These are phyloP conservation scores for Trichophyton mentagrophytes DNA, from an alignment of 2,329 filamentous ascomycete species.

Conservation along the genomic window DNA sequence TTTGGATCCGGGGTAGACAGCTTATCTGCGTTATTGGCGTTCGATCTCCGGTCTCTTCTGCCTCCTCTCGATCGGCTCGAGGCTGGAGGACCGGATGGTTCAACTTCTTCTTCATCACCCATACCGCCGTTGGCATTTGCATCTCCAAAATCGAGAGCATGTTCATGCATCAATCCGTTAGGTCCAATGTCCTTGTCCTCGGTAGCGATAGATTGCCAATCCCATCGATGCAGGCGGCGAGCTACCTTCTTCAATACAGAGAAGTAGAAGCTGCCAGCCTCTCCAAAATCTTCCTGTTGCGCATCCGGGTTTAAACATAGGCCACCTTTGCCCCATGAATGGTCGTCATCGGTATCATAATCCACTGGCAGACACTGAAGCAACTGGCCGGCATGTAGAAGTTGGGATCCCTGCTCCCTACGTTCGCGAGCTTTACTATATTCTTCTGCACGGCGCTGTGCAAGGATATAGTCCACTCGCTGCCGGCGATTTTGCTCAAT, in stretches of 20 bases:
- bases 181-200: conserved; percentile 8
- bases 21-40: not conserved
- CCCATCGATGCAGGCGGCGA: conserved; percentile 35
- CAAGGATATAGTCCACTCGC: conserved; percentile 36
- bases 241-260: conserved; percentile 32
- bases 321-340: conserved; percentile 33
- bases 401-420: conserved; percentile 29
- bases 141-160: not conserved
- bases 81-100: conserved; percentile 1
- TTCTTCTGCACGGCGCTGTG: conserved; percentile 29
- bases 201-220: conserved; percentile 24
- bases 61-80: conserved; percentile 1
- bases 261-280: conserved; percentile 34
- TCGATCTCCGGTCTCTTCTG: conserved; percentile 5
- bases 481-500: conserved; percentile 38
- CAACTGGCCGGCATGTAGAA: conserved; percentile 31
- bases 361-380: conserved; percentile 31
- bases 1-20: not conserved
- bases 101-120: conserved; percentile 5
- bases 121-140: not conserved
- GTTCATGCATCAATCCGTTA: conserved; percentile 8
- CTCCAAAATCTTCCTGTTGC: conserved; percentile 38
- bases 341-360: conserved; percentile 37
- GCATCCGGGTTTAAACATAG: conserved; percentile 27
- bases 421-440: conserved; percentile 27